Base-by-base conservation (phyloP, 2,329 filamentous ascomycete species). In the Phoma sp. region DNA sequence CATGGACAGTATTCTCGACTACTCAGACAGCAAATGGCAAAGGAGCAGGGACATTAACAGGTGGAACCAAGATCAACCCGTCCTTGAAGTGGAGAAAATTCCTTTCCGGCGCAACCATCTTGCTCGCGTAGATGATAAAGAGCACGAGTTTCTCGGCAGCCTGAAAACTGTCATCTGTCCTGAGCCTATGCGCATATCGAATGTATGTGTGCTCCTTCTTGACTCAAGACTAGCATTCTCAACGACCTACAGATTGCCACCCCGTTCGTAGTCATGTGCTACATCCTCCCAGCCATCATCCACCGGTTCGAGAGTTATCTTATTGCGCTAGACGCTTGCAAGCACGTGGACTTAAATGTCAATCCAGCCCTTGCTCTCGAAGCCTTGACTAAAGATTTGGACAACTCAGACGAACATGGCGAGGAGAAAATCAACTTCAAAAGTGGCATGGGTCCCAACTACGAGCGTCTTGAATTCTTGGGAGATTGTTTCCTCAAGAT, bases 401-500 rank as follows among this genome's bases (percentile, higher is more conserved):
- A 96, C 63, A 93, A 93, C 61, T 88, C 87, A 0, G 89, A 89
- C 7, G 91, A 96, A 33, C 84, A 91, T 57, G 81, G 80, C 0
- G 79, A 83, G 31, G 82, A 88, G 52, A 85, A 89, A 35, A 76
- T 91, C 47, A 90, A 92, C 63, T 87, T 93, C 41, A 90, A 92
- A 64, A 80, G 84, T 43, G 93, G 92, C 2, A 96, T 96, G 92
- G 92, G 92, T 1, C 88, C 88, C 35, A 98, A 98, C 65, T 99
- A 99, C 67, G 95, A 99, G 74, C 85, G 95, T 12, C 82, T 98
- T 0, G 95, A 99, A 68, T 96, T 97, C 56, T 82, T 98, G 2
- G 95, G 95, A 0, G 95, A 99, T 72, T 90, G 89, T 31, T 96
- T 97, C 68, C 81, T 99, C 55, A 99, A 99, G 76, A 94, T 97